phyloP scores from a whole-genome alignment of 768 basidiomycete species.

The Porphyrellus cyaneotinctus region DNA sequence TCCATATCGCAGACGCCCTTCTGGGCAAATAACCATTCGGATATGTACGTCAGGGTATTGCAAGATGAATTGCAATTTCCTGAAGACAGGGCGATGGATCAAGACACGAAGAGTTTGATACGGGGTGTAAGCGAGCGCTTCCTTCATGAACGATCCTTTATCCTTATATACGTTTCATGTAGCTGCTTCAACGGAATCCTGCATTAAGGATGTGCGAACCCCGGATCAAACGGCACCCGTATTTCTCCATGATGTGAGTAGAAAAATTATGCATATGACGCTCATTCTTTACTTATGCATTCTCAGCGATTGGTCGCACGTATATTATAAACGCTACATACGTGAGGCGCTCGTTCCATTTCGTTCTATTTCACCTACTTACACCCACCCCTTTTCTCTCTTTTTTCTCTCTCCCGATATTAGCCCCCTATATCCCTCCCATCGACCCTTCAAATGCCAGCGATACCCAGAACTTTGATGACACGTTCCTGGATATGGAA shows the following conservation, averaged over 20 bases:
- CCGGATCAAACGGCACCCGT: conserved; percentile 89
- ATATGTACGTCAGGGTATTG: conserved; percentile 91
- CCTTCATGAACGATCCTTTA: not conserved
- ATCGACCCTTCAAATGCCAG: conserved; percentile 88
- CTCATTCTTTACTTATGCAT: conserved; percentile 10
- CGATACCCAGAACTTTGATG: conserved; percentile 98
- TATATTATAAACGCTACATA: conserved; percentile 92
- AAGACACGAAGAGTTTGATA: conserved; percentile 92
- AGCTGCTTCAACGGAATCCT: conserved; percentile 94
- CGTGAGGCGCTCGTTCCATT: conserved; percentile 46
- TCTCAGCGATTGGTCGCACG: conserved; percentile 88
- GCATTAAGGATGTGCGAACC: conserved; percentile 88
- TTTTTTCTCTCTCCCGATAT: not conserved
- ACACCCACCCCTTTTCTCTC: conserved; percentile 12
- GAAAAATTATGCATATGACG: not conserved
- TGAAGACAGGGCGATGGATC: conserved; percentile 88
- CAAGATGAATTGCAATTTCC: conserved; percentile 90
- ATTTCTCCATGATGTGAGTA: conserved; percentile 90
- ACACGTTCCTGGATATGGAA: conserved; percentile 94
- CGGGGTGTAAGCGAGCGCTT: conserved; percentile 68
- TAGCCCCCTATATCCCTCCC: conserved; percentile 90
- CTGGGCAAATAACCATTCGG: conserved; percentile 88
- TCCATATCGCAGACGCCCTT: conserved; percentile 67
- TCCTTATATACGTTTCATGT: conserved; percentile 12
- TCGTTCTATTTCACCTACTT: conserved; percentile 4